Conservation (phyloP, 1,139 yeast genomes). For the Zygoascus meyerae region DNA sequence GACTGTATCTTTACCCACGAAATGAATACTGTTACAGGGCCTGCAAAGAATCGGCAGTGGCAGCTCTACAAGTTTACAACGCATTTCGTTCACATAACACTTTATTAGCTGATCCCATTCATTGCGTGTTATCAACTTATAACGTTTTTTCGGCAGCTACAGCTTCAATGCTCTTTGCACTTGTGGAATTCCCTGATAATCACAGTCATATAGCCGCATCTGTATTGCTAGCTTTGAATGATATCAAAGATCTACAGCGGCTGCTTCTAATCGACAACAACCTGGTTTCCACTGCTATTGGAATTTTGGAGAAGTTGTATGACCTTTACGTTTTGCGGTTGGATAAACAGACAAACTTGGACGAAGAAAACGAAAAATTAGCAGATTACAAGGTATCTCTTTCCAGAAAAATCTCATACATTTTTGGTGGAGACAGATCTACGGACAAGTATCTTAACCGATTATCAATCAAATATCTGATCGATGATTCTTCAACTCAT, state of each 20-base stretch:
- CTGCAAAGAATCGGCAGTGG: constrained; percentile 3
- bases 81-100: not conserved
- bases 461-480: constrained; percentile 2
- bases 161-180: constrained; percentile 2
- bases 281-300: constrained; percentile 1
- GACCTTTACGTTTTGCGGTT: constrained; percentile 34
- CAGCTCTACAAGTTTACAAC: not conserved
- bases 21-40: constrained; percentile 7
- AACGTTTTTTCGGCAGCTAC: constrained; percentile 7
- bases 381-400: not conserved
- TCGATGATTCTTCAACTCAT: constrained; percentile 25
- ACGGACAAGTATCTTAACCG: constrained; percentile 7
- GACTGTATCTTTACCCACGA: constrained; percentile 3
- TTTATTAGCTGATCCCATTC: constrained; percentile 19
- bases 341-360: not conserved
- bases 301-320: constrained; percentile 2
- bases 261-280: not conserved
- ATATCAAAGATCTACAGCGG: not conserved
- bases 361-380: not conserved
- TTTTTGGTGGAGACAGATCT: constrained; percentile 6
- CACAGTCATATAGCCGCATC: not conserved
- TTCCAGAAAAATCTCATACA: constrained; percentile 4
- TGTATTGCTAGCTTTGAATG: not conserved
- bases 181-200: constrained; percentile 7
- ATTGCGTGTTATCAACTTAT: not conserved